Evolutionary conservation across 2,329 filamentous ascomycete genomes (phyloP), one percentile per base, ranked within the genome.

Genomic region (Aspergillus proliferans): DNA sequence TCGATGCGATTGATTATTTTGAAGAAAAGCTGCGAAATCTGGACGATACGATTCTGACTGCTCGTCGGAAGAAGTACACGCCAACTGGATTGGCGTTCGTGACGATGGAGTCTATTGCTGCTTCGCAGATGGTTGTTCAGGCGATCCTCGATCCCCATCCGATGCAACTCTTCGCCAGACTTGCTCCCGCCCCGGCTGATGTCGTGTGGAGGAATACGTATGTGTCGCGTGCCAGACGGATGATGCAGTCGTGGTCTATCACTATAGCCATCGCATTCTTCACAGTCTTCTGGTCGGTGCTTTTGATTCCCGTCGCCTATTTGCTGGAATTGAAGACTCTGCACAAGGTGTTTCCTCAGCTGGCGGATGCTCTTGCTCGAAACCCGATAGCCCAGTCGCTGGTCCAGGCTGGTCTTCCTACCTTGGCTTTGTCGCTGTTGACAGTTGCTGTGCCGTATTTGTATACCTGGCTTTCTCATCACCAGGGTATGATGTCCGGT

Each of bases 151-250:
- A 97, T 63, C 90, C 93, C 3, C 85, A 87, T 9, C 93, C 94
- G 0, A 85, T 91, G 50, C 86, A 87, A 52, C 78, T 98, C 5
- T 75, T 95, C 47, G 91, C 92, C 7, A 91, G 89, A 51, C 80
- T 87, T 24, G 91, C 92, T 2, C 93, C 93, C 0, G 84, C 92
- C 2, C 93, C 93, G 0, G 84, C 87, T 0, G 92, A 97, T 64
- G 84, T 98, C n/a, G 82, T 97, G 9, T 98, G 94, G 93, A 79
- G 79, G 54, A 96, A 97, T 63, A 97, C 90, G 0, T 98, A 98
- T 63, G 72, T 90, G 2, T 81, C 87, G 5, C 83, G 88, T 2
- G 78, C 81, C 8, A 78, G 81, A 53, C 84, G 93, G 12, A 86
- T 91, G 67, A 63, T 87, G 22, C 83, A 88, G 54, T 83, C 88